Base-by-base conservation (phyloP, 2,329 filamentous ascomycete genomes). In the Verruconis gallopava region DNA sequence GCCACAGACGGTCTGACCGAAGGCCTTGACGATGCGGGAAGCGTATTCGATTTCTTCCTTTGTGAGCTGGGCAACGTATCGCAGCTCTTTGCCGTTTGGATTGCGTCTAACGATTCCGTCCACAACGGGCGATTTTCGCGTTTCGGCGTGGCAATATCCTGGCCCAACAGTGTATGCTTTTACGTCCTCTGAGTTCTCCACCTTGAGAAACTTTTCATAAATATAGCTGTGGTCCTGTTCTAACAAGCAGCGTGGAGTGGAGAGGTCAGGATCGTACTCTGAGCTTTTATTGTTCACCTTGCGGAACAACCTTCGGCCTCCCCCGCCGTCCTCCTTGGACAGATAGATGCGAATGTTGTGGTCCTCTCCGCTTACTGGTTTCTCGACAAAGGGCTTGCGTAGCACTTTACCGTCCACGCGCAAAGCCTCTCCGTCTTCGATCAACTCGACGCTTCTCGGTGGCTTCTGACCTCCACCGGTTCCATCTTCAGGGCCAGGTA, bases 261-360 rank as follows among this genome's bases (percentile, higher is more conserved):
- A 75, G 46, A 98, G 71, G 9, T 79, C 78, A 13, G 81, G 73
- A 46, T 95, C 81, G 54, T 81, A 93, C 59, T 98, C 93, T 1
- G 89, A 96, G 60, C 89, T 96, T 65, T 98, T 98, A 70, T 98
- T 98, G 54, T 93, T 93, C 53, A 98, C 84, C 61, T 98, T 98
- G 44, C 91, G 75, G 64, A 98, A 98, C 3, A 98, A 73, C 50
- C 89, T 84, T 45, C 93, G 75, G 19, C 86, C 93, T 45, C 91
- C 91, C 37, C 89, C 88, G 3, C 88, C 86, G 37, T 83, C 75
- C 33, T 84, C 81, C 47, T 79, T 82, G 17, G 89, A 85, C 55
- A 93, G 96, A 64, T 96, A 98, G 43, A 98, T 95, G 62, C 93
- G 82, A 53, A 98, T 94, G 58, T 98, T 98, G 65, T 98, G 91